phyloP scores from a whole-genome alignment of 2,329 filamentous ascomycete species.

The Penicillium sp. region DNA sequence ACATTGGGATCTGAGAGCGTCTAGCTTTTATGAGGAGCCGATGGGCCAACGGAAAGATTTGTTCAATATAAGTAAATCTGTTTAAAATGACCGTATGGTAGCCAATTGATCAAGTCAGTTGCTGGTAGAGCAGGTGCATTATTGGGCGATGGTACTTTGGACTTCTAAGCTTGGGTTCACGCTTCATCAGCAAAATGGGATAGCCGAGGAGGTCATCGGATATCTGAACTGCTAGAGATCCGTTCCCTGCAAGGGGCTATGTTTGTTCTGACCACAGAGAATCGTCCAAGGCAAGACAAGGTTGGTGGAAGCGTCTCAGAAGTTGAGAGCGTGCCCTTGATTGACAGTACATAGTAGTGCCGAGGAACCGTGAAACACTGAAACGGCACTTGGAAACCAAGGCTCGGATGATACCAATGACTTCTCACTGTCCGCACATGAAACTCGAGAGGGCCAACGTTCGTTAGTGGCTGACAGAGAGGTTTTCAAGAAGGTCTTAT shows the following conservation, averaged over 20 bases:
- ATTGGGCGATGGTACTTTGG: not conserved
- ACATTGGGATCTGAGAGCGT: not conserved
- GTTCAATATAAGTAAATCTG: not conserved
- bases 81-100: not conserved
- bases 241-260: not conserved
- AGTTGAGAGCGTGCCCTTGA: slow-evolving; percentile 1
- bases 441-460: not conserved
- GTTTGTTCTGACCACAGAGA: not conserved
- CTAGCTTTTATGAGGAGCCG: not conserved
- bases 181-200: not conserved
- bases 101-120: not conserved
- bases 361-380: slow-evolving; percentile 4
- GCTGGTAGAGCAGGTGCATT: not conserved
- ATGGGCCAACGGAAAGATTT: not conserved
- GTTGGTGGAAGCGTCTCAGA: slow-evolving; percentile 12
- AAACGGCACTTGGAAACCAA: not conserved
- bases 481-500: not conserved
- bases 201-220: not conserved
- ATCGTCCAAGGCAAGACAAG: not conserved
- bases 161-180: not conserved
- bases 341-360: not conserved
- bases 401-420: not conserved
- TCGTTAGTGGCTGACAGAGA: slow-evolving; percentile 1
- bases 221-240: too few species aligned
- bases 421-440: not conserved